phyloP scores from a whole-genome alignment of 768 basidiomycete genomes.

The Leccinum boreale region DNA sequence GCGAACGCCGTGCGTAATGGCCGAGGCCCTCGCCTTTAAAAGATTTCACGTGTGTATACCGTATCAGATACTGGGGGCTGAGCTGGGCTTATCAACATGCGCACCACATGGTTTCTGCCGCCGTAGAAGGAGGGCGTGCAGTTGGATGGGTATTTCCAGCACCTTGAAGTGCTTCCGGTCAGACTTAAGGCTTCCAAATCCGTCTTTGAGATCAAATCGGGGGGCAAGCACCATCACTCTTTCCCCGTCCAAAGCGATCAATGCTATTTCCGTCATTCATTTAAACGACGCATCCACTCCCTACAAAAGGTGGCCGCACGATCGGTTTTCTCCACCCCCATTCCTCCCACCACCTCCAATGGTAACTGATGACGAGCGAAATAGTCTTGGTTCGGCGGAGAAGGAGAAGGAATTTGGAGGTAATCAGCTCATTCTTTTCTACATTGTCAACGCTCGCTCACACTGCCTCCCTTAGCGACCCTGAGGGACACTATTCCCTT shows the following conservation, averaged over 20 bases:
- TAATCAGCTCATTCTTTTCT: not conserved
- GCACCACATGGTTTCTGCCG: not conserved
- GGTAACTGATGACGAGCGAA: conserved; percentile 18
- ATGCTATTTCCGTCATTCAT: not conserved
- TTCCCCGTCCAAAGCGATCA: not conserved
- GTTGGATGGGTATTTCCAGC: not conserved
- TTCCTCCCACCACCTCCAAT: conserved; percentile 7
- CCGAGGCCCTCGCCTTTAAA: not conserved
- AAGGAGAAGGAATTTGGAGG: conserved; percentile 22
- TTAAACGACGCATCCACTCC: not conserved
- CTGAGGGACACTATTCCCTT: conserved; percentile 4
- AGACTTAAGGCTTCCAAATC: not conserved
- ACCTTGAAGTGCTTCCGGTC: not conserved
- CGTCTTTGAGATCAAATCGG: not conserved
- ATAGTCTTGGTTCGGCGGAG: conserved; percentile 19
- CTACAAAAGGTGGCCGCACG: conserved; percentile 14
- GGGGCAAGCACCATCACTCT: not conserved
- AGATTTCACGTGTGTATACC: not conserved
- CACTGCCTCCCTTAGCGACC: not conserved
- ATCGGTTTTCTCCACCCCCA: not conserved
- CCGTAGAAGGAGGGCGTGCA: not conserved
- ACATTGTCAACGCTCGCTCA: not conserved
- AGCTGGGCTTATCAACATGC: not conserved
- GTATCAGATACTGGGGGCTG: not conserved
- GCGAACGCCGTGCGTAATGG: not conserved